These are phyloP conservation scores for Aphanomyces invadans DNA, from an alignment of 352 stramenopile genomes.

Conservation along the genomic window DNA sequence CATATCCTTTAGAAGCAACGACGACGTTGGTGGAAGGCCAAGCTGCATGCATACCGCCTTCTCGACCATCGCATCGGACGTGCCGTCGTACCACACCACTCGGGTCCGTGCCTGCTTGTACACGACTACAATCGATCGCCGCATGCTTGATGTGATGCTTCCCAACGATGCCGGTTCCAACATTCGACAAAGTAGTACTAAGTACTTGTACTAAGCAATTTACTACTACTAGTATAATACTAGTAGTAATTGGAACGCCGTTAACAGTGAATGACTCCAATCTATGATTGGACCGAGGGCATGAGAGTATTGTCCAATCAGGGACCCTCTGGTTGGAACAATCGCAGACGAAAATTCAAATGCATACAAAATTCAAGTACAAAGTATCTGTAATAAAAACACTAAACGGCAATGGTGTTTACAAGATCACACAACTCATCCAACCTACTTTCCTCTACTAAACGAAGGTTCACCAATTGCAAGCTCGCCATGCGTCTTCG, in stretches of 20 bases:
- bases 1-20: constrained; percentile 11
- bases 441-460: background rate
- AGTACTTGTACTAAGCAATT: no score
- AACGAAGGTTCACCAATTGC: background rate
- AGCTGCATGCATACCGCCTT: background rate
- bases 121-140: constrained; percentile 12
- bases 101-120: background rate
- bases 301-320: no score
- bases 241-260: no score
- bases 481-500: no score
- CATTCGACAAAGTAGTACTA: no score
- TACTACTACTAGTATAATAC: no score
- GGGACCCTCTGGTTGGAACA: no score
- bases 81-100: constrained; percentile 22
- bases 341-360: background rate
- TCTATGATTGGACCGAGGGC: no score
- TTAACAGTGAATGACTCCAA: no score
- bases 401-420: background rate
- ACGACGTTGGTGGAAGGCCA: background rate
- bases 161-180: no score
- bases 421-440: background rate
- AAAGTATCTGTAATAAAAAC: background rate
- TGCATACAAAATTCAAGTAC: background rate
- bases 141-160: no score
- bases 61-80: constrained; percentile 17